phyloP scores from a whole-genome alignment of 139 green algal genomes.

The Coelastrella sp. region DNA sequence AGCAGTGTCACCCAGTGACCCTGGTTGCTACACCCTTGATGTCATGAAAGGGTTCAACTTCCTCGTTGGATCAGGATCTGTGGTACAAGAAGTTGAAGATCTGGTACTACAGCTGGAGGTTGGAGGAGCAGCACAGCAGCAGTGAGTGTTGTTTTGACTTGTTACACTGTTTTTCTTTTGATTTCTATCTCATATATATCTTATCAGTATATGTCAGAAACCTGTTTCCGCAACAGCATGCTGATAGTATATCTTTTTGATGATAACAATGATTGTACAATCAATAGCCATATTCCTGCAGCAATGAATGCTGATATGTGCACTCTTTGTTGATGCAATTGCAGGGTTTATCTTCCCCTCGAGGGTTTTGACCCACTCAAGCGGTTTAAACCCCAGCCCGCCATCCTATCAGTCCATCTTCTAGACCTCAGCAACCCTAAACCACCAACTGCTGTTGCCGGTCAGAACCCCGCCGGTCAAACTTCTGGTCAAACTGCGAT shows the following conservation, averaged over 20 bases:
- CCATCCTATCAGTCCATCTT: slow-evolving; percentile 22
- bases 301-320: no score
- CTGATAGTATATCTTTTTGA: no score
- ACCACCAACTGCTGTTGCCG: background rate
- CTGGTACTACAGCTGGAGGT: slow-evolving; percentile 17
- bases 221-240: no score
- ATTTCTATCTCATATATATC: no score
- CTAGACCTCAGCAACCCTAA: background rate
- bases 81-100: background rate
- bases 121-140: background rate
- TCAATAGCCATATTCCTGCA: no score
- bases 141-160: background rate
- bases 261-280: no score
- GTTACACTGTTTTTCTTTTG: background rate
- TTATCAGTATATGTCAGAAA: no score
- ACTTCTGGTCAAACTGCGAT: background rate
- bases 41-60: slow-evolving; percentile 3
- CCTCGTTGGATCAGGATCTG: background rate
- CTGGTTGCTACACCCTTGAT: slow-evolving; percentile 3
- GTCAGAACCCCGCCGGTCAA: background rate
- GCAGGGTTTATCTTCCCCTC: background rate
- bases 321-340: no score
- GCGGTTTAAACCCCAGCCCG: background rate
- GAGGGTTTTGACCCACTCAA: background rate
- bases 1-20: background rate